Conservation (phyloP, 1,284 basidiomycete species). For the Rhodotorula sp. region DNA sequence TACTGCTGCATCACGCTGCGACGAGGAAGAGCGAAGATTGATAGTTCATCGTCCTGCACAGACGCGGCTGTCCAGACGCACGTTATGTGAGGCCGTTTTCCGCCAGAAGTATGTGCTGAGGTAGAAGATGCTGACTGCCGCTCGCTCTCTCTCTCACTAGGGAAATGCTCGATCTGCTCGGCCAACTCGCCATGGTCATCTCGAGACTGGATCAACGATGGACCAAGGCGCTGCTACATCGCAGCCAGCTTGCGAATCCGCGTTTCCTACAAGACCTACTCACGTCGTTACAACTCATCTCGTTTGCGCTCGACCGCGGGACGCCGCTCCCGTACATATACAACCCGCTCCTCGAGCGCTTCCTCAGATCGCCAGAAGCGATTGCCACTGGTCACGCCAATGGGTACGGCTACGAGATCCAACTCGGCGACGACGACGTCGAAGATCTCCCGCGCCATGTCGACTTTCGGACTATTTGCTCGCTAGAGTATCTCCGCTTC, state of each 20-base stretch:
- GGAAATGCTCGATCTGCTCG: conserved; percentile 38
- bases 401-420: conserved; percentile 29
- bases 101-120: no score
- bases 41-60: not conserved
- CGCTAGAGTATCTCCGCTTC: conserved; percentile 39
- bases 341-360: conserved; percentile 36
- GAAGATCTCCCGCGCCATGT: conserved; percentile 36
- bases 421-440: conserved; percentile 26
- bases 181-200: conserved; percentile 26
- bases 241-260: conserved; percentile 32
- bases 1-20: not conserved
- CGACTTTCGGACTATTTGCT: conserved; percentile 35
- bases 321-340: conserved; percentile 33
- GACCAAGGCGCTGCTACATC: conserved; percentile 37
- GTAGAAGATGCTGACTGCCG: no score
- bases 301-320: conserved; percentile 22
- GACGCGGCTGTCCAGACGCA: conserved; percentile 25
- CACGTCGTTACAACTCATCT: conserved; percentile 28
- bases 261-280: conserved; percentile 35
- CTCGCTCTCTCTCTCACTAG: not conserved
- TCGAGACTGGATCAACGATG: conserved; percentile 31
- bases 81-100: conserved; percentile 15
- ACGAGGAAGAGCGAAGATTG: not conserved
- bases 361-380: conserved; percentile 32
- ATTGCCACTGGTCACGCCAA: conserved; percentile 14